phyloP scores from a whole-genome alignment of 345 rosid species.

The Lumnitzera littorea region DNA sequence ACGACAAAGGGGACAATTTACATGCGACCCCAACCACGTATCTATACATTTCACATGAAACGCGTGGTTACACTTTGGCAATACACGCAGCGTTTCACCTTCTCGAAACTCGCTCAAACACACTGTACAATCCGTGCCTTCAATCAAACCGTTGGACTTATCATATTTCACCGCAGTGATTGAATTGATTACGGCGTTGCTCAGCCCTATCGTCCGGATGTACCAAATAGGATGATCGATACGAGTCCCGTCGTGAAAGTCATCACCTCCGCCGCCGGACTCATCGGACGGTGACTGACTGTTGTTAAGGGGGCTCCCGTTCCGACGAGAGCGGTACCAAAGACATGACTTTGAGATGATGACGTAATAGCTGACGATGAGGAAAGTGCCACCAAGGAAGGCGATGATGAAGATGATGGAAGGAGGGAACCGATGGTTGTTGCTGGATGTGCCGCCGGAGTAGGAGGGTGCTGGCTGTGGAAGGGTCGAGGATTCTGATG shows the following conservation, averaged over 20 bases:
- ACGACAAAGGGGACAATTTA: slow-evolving; percentile 75
- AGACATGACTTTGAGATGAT: slow-evolving; percentile 27
- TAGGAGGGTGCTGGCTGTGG: background rate
- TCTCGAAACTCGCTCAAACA: slow-evolving; percentile 68
- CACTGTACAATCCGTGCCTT: slow-evolving; percentile 70
- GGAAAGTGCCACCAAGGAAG: slow-evolving; percentile 26
- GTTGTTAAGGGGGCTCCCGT: slow-evolving; percentile 6
- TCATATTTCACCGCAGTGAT: slow-evolving; percentile 53
- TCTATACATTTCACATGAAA: slow-evolving; percentile 73
- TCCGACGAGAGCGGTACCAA: slow-evolving; percentile 14
- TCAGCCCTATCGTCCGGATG: slow-evolving; percentile 60
- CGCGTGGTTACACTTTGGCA: slow-evolving; percentile 84
- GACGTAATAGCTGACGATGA: slow-evolving; percentile 28
- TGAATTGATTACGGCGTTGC: slow-evolving; percentile 58
- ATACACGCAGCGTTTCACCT: slow-evolving; percentile 53
- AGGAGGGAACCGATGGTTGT: slow-evolving; percentile 15
- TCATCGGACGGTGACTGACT: slow-evolving; percentile 1
- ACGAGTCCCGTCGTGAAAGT: slow-evolving; percentile 30
- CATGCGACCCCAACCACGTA: slow-evolving; percentile 66
- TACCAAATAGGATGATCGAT: slow-evolving; percentile 70
- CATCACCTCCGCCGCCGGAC: slow-evolving; percentile 23
- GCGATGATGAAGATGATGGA: slow-evolving; percentile 27
- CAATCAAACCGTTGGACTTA: slow-evolving; percentile 60
- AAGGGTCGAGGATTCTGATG: no score
- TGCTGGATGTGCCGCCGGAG: slow-evolving; percentile 8